phyloP scores from a whole-genome alignment of 306 rosid genomes.

The Alnus rubra region DNA sequence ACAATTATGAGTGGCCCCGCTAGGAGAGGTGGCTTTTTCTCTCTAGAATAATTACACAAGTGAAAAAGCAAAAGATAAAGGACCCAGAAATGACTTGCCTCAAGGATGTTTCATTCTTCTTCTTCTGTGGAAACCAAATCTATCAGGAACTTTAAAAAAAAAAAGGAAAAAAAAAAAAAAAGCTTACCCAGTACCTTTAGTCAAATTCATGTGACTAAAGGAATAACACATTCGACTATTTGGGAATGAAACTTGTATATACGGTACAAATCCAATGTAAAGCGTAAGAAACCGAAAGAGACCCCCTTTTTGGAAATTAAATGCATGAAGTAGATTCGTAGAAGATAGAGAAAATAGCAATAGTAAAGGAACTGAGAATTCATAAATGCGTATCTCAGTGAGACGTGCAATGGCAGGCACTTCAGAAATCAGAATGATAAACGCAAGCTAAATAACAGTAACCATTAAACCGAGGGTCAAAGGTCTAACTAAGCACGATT shows the following conservation, averaged over 20 bases:
- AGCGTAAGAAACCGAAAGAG: not conserved
- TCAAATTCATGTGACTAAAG: constrained; percentile 7
- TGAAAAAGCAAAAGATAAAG: constrained; percentile 42
- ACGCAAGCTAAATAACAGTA: not conserved
- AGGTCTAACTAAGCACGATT: not conserved
- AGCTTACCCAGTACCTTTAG: not conserved
- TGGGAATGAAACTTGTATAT: not conserved
- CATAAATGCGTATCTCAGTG: not conserved
- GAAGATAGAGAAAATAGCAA: not conserved
- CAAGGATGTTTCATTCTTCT: constrained; percentile 16
- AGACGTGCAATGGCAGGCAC: not conserved
- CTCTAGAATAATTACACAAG: constrained; percentile 29
- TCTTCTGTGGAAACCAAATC: constrained; percentile 6
- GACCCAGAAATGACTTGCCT: constrained; percentile 30
- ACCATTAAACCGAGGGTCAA: not conserved
- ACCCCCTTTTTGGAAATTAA: not conserved
- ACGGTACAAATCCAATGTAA: not conserved
- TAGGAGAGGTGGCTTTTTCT: constrained; percentile 9
- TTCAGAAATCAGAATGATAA: not conserved
- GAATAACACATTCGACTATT: not conserved
- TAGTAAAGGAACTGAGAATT: not conserved
- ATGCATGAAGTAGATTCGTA: not conserved
- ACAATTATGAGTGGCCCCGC: constrained; percentile 30
- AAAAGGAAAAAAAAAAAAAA: constrained; percentile 1
- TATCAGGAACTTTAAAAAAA: constrained; percentile 24